A percentile compares a stretch with the other conserved stretches of the same genome.
Evolutionary conservation across 169 alveolate genomes (phyloP).

Genomic region (Plasmodium sp.): DNA sequence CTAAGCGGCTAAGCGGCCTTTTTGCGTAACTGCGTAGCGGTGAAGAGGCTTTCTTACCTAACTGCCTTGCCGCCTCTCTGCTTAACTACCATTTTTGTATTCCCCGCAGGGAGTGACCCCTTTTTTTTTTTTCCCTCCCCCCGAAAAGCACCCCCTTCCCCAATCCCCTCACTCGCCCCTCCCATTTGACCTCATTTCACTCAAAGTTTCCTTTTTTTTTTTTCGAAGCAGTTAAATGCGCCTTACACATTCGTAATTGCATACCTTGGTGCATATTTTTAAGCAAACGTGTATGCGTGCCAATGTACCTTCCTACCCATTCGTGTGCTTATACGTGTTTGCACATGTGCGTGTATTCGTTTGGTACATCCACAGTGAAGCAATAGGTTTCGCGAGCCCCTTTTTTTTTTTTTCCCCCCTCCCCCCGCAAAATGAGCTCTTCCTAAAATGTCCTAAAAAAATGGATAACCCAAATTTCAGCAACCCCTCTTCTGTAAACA

Average conservation of each 20-base stretch:
- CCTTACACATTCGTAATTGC: not conserved
- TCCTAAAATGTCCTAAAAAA: conserved; percentile 39
- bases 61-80: not conserved
- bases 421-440: not conserved
- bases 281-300: not conserved
- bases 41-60: not conserved
- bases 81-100: not conserved
- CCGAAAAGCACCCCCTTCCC: not conserved
- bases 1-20: not conserved
- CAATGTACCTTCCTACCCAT: conserved; percentile 2
- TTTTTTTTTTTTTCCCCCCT: not conserved
- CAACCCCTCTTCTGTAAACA: conserved; percentile 48
- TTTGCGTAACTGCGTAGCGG: not conserved
- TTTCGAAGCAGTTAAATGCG: not conserved
- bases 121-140: not conserved
- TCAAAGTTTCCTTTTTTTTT: not conserved
- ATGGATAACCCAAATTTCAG: conserved; percentile 69
- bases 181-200: not conserved
- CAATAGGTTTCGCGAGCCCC: not conserved
- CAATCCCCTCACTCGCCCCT: not conserved
- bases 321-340: not conserved
- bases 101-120: not conserved
- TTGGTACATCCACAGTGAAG: not conserved
- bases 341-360: not conserved
- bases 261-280: not conserved